phyloP scores from a whole-genome alignment of 768 basidiomycete genomes.

The Trametes punicea region DNA sequence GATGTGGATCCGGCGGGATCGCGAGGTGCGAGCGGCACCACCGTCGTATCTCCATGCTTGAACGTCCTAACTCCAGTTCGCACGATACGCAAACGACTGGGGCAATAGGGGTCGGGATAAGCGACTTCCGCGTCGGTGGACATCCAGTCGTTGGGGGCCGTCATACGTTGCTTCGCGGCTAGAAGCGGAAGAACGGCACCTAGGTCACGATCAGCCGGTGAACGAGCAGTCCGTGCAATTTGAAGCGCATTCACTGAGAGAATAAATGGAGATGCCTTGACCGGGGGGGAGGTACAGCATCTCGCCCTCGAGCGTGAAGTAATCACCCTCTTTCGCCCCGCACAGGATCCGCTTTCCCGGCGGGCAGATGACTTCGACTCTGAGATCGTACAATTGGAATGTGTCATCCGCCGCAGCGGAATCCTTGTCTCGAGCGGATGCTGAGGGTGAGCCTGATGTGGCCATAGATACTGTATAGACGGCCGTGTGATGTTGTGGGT shows the following conservation, averaged over 20 bases:
- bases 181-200: constrained; percentile 63
- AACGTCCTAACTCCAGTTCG: constrained; percentile 52
- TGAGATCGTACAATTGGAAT: constrained; percentile 63
- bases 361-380: constrained; percentile 60
- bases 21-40: constrained; percentile 34
- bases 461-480: not conserved
- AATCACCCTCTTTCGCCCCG: constrained; percentile 61
- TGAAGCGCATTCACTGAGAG: constrained; percentile 40
- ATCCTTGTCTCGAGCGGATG: not conserved
- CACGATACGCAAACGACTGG: constrained; percentile 49
- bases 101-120: constrained; percentile 66
- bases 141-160: constrained; percentile 63
- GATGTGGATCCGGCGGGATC: not conserved
- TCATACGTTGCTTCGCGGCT: constrained; percentile 61
- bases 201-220: constrained; percentile 21
- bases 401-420: constrained; percentile 17
- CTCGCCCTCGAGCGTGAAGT: constrained; percentile 62
- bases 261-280: constrained; percentile 70
- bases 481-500: not conserved
- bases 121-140: constrained; percentile 61
- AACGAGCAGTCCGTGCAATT: not conserved
- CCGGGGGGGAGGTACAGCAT: constrained; percentile 57
- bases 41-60: constrained; percentile 52
- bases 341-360: constrained; percentile 55
- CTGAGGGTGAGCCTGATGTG: not conserved